Percentiles rank a stretch among this genome's conserved stretches.
Conservation (phyloP, 2,329 filamentous ascomycete species). For the Scedosporium apiospermum region DNA sequence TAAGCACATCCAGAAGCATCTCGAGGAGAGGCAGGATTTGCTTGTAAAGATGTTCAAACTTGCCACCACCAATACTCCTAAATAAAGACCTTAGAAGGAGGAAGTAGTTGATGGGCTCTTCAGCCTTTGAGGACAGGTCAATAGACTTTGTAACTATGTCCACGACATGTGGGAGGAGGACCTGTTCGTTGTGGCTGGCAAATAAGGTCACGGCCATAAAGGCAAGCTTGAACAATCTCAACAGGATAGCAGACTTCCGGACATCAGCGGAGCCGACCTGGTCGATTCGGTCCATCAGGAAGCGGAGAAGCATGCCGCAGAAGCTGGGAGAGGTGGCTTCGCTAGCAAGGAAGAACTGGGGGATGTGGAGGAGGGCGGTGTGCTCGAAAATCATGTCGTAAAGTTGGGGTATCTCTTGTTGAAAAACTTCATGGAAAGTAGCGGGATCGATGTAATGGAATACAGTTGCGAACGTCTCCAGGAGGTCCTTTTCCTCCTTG, state of each 20-base stretch:
- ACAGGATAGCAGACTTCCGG: constrained; percentile 82
- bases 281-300: constrained; percentile 92
- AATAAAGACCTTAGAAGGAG: constrained; percentile 86
- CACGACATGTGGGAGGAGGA: constrained; percentile 89
- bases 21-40: constrained; percentile 92
- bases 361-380: constrained; percentile 84
- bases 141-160: constrained; percentile 98
- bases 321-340: constrained; percentile 97
- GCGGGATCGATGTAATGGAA: constrained; percentile 98
- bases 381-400: constrained; percentile 99
- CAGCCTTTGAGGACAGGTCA: constrained; percentile 86
- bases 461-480: constrained; percentile 96
- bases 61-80: constrained; percentile 89
- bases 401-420: constrained; percentile 90
- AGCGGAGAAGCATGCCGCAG: constrained; percentile 94
- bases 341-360: constrained; percentile 97
- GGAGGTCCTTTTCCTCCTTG: constrained; percentile 92
- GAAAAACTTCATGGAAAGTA: constrained; percentile 97
- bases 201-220: constrained; percentile 99
- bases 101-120: constrained; percentile 99
- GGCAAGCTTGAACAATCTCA: constrained; percentile 92
- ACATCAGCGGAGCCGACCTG: constrained; percentile 89
- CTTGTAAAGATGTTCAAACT: constrained; percentile 97
- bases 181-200: constrained; percentile 87
- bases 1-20: constrained; percentile 95